phyloP scores from a whole-genome alignment of 2,329 filamentous ascomycete genomes.

The Blumeriella jaapii region DNA sequence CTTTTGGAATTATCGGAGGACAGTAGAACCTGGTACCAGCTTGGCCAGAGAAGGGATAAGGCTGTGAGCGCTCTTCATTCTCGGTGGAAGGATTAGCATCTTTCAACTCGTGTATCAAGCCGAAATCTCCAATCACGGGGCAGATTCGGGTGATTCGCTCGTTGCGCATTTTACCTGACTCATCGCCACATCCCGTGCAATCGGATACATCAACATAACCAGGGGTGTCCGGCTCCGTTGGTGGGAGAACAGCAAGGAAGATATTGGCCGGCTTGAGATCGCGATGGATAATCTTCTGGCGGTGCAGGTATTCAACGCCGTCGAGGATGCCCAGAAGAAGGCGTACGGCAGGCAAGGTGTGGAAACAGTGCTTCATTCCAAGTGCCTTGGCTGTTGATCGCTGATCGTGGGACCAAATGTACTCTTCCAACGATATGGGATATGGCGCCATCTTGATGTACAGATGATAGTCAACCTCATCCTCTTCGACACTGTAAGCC shows the following conservation, averaged over 20 bases:
- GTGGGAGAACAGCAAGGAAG: constrained; percentile 41
- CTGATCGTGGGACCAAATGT: constrained; percentile 33
- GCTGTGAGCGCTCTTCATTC: constrained; percentile 1
- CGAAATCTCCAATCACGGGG: constrained; percentile 58
- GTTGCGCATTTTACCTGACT: neutral
- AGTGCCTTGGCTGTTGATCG: neutral
- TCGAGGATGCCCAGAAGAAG: constrained; percentile 48
- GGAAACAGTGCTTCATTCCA: constrained; percentile 45
- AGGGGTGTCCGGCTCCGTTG: constrained; percentile 25
- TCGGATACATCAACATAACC: constrained; percentile 35
- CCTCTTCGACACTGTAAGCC: constrained; percentile 11
- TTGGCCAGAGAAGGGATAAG: constrained; percentile 21
- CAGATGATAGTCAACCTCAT: constrained; percentile 8
- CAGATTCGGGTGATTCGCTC: constrained; percentile 33
- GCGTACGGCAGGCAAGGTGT: constrained; percentile 42
- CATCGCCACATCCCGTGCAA: constrained; percentile 30
- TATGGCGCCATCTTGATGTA: constrained; percentile 34
- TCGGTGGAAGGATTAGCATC: neutral
- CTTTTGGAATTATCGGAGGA: constrained; percentile 26
- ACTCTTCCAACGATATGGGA: constrained; percentile 49
- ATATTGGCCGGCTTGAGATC: constrained; percentile 61
- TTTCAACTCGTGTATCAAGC: constrained; percentile 33
- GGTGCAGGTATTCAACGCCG: constrained; percentile 54
- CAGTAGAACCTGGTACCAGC: constrained; percentile 53
- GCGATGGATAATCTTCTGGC: constrained; percentile 48